phyloP scores from a whole-genome alignment of 1,284 basidiomycete species.

The Ustilago xerochloae region DNA sequence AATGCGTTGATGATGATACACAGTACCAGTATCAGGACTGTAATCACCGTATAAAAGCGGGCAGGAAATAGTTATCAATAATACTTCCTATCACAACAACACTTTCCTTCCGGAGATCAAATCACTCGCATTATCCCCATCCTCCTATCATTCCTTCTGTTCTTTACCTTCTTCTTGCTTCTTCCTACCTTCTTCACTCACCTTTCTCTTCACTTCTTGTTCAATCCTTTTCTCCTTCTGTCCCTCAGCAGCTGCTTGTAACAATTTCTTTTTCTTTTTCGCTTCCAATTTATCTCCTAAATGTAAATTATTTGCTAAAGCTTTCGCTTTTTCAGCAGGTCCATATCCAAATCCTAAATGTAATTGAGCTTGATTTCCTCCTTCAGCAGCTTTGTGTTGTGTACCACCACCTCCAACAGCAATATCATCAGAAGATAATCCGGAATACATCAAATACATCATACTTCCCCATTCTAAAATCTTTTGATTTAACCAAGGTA shows the following conservation, averaged over 20 bases:
- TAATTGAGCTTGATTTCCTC: slow-evolving; percentile 32
- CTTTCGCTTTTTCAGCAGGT: slow-evolving; percentile 46
- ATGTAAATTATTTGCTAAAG: slow-evolving; percentile 51
- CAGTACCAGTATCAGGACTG: too few species aligned
- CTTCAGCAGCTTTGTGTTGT: background rate
- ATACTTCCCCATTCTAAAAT: slow-evolving; percentile 92
- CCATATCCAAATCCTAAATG: slow-evolving; percentile 47
- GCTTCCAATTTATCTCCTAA: slow-evolving; percentile 23
- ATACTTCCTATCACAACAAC: too few species aligned
- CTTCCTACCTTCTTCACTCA: background rate
- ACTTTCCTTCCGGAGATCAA: too few species aligned
- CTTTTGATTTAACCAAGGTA: slow-evolving; percentile 96
- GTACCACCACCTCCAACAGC: background rate
- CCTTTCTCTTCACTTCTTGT: slow-evolving; percentile 1
- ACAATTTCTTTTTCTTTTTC: slow-evolving; percentile 41
- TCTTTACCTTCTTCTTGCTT: too few species aligned
- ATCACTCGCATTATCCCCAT: too few species aligned
- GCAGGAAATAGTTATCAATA: too few species aligned
- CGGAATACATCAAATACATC: slow-evolving; percentile 67
- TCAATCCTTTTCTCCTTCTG: slow-evolving; percentile 3
- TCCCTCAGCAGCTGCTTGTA: background rate
- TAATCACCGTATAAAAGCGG: too few species aligned
- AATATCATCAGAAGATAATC: slow-evolving; percentile 34
- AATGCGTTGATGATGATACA: too few species aligned
- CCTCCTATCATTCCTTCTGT: too few species aligned